phyloP scores from a whole-genome alignment of 75 land plant genomes.

The Ceratopteris richardii region DNA sequence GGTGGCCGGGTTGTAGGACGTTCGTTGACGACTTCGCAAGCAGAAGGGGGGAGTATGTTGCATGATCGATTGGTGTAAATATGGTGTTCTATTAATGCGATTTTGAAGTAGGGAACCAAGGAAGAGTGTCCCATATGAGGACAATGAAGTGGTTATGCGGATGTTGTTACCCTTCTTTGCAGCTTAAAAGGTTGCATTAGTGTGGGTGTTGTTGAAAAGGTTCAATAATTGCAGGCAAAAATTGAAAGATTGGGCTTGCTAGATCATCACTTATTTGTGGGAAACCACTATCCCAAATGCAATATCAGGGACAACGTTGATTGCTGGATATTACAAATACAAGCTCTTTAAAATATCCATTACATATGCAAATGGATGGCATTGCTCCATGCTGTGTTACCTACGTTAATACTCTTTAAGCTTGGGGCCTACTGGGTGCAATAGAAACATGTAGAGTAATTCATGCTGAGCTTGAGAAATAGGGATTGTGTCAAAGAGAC shows the following conservation, averaged over 20 bases:
- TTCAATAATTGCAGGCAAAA: constrained; percentile 1
- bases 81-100: no score
- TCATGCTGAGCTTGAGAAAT: constrained; percentile 6
- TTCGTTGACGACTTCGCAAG: no score
- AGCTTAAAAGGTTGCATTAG: constrained; percentile 8
- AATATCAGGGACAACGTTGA: constrained; percentile 8
- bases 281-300: background rate
- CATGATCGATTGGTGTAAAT: no score
- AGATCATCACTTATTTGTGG: background rate
- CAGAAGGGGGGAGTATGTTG: no score
- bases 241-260: background rate
- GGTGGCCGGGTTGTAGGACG: no score
- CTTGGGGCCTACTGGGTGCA: constrained; percentile 3
- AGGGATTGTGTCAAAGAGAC: constrained; percentile 2
- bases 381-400: constrained; percentile 4
- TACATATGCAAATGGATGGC: constrained; percentile 5
- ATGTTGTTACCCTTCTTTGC: constrained; percentile 15
- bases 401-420: constrained; percentile 5
- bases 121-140: no score
- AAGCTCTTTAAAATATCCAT: constrained; percentile 7
- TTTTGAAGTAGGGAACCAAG: no score
- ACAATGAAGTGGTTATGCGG: no score
- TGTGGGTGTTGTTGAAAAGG: constrained; percentile 13
- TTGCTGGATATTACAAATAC: constrained; percentile 3
- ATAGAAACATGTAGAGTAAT: constrained; percentile 11